Base-by-base conservation (phyloP, 78 protist species). In the Pigoraptor vietnamica region DNA sequence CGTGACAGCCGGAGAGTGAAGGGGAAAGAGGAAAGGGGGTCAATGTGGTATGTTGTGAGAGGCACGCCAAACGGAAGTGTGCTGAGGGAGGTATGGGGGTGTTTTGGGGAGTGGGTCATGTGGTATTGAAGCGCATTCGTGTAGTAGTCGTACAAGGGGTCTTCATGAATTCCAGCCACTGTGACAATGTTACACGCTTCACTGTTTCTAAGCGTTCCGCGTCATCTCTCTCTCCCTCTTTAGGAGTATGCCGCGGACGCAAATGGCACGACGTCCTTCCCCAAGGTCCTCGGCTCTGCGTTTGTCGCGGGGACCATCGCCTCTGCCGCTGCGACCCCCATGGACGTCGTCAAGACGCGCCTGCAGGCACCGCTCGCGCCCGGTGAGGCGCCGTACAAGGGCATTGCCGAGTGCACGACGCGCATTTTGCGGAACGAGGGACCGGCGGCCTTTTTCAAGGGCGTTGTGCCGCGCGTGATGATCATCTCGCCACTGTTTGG, bases 281-380 rank as follows among this genome's bases (percentile, higher is more conserved):
- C 37, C 23, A 21, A 24, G 21, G 40, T 36, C 37, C 19, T 88
- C 37, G 23, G 21, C 37, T 1, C 56, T 88, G 90, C 33, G 14
- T 10, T 88, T 32, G 19, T n/a, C 33, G 33, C 90, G 19, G 90
- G 90, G 32, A 34, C 23, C 1, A 36, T 36, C 2, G 81, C 90
- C 2, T 39, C 39, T 24, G 1, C 19, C 24, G 21, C 21, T 2
- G 48, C 2, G 37, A 88, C 90, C 24, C 90, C 90, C 1, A 2
- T 36, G 55, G 90, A 88, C 36, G 90, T 88, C 36, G 36, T 88
- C 82, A 88, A 88, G 82, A 88, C 90, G 32, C 81, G 90, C 2
- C 21, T 88, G 32, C 90, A 88, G 82, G 48, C 40, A 35, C 39
- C 6, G 37, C 35, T 2, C 37, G 34, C 21, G n/a, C 21, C 39